Percentiles rank a stretch among this genome's conserved stretches.
Conservation (phyloP, 331 rosid genomes). For the Malus hybrid region DNA sequence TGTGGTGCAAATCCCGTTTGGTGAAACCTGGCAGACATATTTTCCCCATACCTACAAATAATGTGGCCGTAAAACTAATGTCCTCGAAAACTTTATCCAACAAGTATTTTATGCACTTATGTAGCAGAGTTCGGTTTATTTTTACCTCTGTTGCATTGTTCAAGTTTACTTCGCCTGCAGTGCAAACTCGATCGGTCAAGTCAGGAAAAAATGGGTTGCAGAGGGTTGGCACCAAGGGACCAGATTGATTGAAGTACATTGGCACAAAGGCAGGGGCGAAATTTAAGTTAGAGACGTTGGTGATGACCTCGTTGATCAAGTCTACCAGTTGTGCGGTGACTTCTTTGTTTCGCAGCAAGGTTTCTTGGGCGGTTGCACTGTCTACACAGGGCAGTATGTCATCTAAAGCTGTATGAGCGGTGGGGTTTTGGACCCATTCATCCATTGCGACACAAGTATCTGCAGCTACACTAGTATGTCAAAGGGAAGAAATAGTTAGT, state of each 20-base stretch:
- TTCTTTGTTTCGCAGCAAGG: conserved; percentile 40
- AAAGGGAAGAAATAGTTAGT: neutral
- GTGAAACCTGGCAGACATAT: conserved; percentile 41
- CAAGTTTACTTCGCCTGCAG: conserved; percentile 38
- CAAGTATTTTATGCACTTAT: neutral
- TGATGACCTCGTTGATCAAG: conserved; percentile 39
- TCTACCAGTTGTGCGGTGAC: conserved; percentile 43
- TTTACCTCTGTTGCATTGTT: conserved; percentile 39
- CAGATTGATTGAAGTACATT: conserved; percentile 53
- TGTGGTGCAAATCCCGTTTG: conserved; percentile 34
- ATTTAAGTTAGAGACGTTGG: conserved; percentile 47
- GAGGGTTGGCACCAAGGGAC: conserved; percentile 44
- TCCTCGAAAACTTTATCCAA: no score
- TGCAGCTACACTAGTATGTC: conserved; percentile 31
- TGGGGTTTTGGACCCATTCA: conserved; percentile 43
- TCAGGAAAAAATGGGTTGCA: conserved; percentile 42
- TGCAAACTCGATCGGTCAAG: conserved; percentile 32
- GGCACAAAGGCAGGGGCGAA: conserved; percentile 37
- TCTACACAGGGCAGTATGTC: conserved; percentile 49
- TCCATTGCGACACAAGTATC: conserved; percentile 56
- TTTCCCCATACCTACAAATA: conserved; percentile 30
- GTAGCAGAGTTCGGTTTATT: neutral
- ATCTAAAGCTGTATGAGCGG: conserved; percentile 39
- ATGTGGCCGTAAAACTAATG: no score
- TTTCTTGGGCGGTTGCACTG: conserved; percentile 40